A percentile compares a stretch with the other conserved stretches of the same genome.
phyloP scores from a whole-genome alignment of 2,329 filamentous ascomycete genomes.

The Parascedosporium putredinis region DNA sequence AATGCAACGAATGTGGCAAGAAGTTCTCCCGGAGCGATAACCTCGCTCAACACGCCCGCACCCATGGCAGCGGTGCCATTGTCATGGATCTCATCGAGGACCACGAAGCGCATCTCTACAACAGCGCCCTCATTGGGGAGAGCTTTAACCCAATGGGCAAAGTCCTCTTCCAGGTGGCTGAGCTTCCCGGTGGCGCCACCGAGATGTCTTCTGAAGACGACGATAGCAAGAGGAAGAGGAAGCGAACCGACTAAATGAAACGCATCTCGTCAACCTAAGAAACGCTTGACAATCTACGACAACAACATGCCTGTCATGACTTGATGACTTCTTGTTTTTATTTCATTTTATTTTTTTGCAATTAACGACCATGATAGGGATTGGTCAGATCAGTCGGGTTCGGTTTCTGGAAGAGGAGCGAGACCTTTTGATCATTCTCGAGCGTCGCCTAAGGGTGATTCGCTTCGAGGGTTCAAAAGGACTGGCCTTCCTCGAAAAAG shows the following conservation, averaged over 20 bases:
- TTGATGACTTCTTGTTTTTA: conserved; percentile 5
- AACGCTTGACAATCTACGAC: conserved; percentile 2
- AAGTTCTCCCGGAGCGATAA: conserved; percentile 98
- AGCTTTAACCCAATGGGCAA: conserved; percentile 61
- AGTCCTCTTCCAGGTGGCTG: conserved; percentile 72
- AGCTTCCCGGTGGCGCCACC: conserved; percentile 55
- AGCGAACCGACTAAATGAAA: conserved; percentile 53
- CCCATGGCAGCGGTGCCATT: conserved; percentile 81
- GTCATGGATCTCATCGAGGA: conserved; percentile 82
- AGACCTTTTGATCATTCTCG: too few relatives aligned
- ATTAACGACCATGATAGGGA: conserved; percentile 6
- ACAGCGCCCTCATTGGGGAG: conserved; percentile 37
- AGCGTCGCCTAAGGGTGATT: too few relatives aligned
- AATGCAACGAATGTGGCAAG: conserved; percentile 96
- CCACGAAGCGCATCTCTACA: conserved; percentile 39
- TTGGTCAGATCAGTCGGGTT: conserved; percentile 4
- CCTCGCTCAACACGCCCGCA: conserved; percentile 88
- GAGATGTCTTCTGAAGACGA: conserved; percentile 43
- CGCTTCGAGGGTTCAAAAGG: too few relatives aligned
- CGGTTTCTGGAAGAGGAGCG: conserved; percentile 2
- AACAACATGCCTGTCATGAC: conserved; percentile 5
- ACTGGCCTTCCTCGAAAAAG: too few relatives aligned
- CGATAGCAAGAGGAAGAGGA: conserved; percentile 53
- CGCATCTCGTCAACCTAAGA: background rate
- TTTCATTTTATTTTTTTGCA: too few relatives aligned